phyloP scores from a whole-genome alignment of 805 yeast species.

The Cyberlindnera americana region DNA sequence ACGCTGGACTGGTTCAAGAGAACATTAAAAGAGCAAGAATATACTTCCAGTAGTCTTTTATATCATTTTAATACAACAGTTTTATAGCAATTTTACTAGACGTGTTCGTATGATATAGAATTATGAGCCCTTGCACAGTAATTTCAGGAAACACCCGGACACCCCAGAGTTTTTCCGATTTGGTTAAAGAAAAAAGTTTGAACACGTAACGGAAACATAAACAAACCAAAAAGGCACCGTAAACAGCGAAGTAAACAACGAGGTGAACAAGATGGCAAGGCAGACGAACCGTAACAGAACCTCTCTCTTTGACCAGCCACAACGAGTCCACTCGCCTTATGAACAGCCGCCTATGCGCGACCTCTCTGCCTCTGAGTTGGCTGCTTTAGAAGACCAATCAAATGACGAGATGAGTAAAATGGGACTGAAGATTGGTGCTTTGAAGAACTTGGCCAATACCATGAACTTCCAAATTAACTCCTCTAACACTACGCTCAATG shows the following conservation, averaged over 20 bases:
- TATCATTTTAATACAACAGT: no score
- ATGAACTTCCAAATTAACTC: slow-evolving; percentile 67
- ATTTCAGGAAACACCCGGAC: no score
- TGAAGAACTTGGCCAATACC: slow-evolving; percentile 51
- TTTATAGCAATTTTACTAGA: no score
- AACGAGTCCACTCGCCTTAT: slow-evolving; percentile 41
- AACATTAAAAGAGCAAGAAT: slow-evolving; percentile 54
- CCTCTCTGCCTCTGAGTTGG: slow-evolving; percentile 49
- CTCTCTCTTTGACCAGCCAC: slow-evolving; percentile 25
- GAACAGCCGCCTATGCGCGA: slow-evolving; percentile 33
- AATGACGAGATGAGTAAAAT: slow-evolving; percentile 55
- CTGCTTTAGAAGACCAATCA: slow-evolving; percentile 63
- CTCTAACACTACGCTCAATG: slow-evolving; percentile 42
- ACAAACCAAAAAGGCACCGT: background rate
- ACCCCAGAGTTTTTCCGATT: no score
- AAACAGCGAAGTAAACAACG: no score
- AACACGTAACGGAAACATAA: background rate
- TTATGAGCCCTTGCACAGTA: no score
- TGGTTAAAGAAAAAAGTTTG: no score
- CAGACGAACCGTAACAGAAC: slow-evolving; percentile 18
- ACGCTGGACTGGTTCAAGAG: slow-evolving; percentile 46
- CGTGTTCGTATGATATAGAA: no score
- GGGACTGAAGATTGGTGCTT: slow-evolving; percentile 48
- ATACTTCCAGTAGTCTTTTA: slow-evolving; percentile 45
- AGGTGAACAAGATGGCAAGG: slow-evolving; percentile 7